Conservation (phyloP, 2,329 filamentous ascomycete genomes). For the Talaromyces islandicus region DNA sequence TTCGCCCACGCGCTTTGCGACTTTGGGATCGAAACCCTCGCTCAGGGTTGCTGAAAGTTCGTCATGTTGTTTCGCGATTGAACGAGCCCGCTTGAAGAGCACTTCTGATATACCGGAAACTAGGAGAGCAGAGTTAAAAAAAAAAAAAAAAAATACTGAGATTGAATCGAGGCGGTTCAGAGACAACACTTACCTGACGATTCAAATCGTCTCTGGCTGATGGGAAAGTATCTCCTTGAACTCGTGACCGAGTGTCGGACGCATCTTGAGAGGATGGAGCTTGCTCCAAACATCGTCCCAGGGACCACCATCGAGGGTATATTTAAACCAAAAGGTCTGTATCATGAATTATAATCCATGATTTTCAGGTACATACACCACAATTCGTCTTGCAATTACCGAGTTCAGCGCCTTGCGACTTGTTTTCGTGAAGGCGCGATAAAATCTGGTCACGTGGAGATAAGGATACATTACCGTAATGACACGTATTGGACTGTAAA, state of each 20-base stretch:
- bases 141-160: not conserved
- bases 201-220: conserved; percentile 19
- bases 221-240: conserved; percentile 18
- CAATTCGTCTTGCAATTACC: not conserved
- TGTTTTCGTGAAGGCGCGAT: not conserved
- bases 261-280: conserved; percentile 45
- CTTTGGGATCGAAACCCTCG: conserved; percentile 49
- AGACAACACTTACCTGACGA: conserved; percentile 23
- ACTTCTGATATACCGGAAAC: conserved; percentile 44
- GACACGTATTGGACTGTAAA: conserved; percentile 19
- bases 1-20: conserved; percentile 55
- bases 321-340: not conserved
- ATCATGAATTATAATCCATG: not conserved
- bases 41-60: conserved; percentile 47
- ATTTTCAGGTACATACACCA: not conserved
- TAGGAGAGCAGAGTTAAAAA: conserved; percentile 10
- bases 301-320: conserved; percentile 32
- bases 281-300: conserved; percentile 19
- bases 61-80: conserved; percentile 51
- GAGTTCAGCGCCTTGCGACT: not conserved
- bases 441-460: not conserved
- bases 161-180: conserved; percentile 20
- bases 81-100: conserved; percentile 51
- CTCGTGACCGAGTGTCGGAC: conserved; percentile 34
- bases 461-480: not conserved